These are phyloP conservation scores for Sporothrix pseudoabietina DNA, from an alignment of 2,329 filamentous ascomycete genomes.

Conservation along the genomic window DNA sequence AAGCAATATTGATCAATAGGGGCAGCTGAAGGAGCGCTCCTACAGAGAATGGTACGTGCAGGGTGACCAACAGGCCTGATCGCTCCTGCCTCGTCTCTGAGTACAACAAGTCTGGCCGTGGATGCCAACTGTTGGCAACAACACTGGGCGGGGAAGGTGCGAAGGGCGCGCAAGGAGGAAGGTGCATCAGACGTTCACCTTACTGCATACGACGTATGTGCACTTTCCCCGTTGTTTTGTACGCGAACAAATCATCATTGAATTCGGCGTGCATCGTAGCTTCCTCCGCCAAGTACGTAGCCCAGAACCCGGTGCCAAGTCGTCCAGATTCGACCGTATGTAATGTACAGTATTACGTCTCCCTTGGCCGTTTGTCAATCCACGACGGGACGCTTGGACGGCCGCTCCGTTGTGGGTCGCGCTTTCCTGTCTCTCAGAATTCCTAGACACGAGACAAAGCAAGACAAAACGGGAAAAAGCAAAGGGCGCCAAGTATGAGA, in stretches of 20 bases:
- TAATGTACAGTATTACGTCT: neutral
- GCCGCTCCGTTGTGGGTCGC: neutral
- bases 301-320: conserved; percentile 5
- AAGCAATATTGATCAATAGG: neutral
- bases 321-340: neutral
- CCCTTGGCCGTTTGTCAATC: neutral
- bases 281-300: neutral
- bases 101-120: neutral
- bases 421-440: neutral
- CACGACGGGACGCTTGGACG: conserved; percentile 5
- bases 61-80: neutral
- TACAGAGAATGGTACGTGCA: neutral
- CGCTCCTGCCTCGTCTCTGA: neutral
- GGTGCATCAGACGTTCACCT: neutral
- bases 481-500: neutral
- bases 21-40: neutral
- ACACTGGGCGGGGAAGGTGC: neutral
- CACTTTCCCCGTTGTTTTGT: neutral
- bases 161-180: neutral
- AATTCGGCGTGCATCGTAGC: neutral
- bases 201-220: too few species aligned
- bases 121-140: neutral
- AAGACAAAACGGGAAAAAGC: conserved; percentile 7
- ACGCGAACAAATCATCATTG: neutral
- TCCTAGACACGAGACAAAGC: neutral